phyloP scores from a whole-genome alignment of 352 stramenopile genomes.

The Phytopythium chamaehyphon region DNA sequence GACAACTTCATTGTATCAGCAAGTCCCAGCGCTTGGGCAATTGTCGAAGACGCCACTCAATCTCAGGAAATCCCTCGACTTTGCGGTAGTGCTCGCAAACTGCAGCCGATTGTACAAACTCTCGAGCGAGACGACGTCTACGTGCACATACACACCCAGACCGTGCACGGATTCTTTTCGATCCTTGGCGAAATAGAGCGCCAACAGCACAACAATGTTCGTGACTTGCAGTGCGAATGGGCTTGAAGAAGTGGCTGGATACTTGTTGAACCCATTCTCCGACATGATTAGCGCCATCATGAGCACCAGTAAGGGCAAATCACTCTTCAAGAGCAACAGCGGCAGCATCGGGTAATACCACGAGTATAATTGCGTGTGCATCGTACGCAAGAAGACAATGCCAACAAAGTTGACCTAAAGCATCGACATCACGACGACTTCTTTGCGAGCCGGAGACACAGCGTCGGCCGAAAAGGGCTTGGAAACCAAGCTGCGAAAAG shows the following conservation, averaged over 20 bases:
- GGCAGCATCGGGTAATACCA: conserved; percentile 97
- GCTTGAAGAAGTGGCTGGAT: conserved; percentile 89
- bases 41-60: too few relatives aligned
- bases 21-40: too few relatives aligned
- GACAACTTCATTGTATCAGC: too few relatives aligned
- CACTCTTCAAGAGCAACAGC: conserved; percentile 91
- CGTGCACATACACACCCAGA: too few relatives aligned
- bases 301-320: conserved; percentile 78
- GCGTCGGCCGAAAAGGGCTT: conserved; percentile 72
- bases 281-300: conserved; percentile 77
- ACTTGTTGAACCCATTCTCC: conserved; percentile 95
- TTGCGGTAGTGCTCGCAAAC: too few relatives aligned
- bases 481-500: conserved; percentile 55
- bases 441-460: conserved; percentile 71
- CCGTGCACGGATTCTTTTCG: too few relatives aligned
- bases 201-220: conserved; percentile 82
- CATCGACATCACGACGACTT: conserved; percentile 80
- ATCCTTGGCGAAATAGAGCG: conserved; percentile 65
- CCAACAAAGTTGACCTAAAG: conserved; percentile 96
- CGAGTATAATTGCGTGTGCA: conserved; percentile 98
- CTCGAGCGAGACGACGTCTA: too few relatives aligned
- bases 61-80: too few relatives aligned
- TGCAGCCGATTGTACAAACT: too few relatives aligned
- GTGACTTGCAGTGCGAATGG: conserved; percentile 91
- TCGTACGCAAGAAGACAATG: conserved; percentile 93